These are phyloP conservation scores for Hypoxylon sp. DNA, from an alignment of 2,329 filamentous ascomycete genomes.

Conservation along the genomic window DNA sequence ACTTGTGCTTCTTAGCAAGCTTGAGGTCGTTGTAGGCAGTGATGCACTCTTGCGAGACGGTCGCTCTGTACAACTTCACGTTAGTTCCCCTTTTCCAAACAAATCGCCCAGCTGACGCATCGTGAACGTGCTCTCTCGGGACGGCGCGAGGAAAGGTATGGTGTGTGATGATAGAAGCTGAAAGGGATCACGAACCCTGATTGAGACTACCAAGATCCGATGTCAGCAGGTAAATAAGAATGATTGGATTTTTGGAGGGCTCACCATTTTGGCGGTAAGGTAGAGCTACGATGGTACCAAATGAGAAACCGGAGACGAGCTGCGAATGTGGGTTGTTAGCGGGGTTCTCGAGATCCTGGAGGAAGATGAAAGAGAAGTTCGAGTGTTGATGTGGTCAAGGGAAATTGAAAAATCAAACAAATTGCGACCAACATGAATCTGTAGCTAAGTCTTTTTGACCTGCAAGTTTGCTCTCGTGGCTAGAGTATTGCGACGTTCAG, in stretches of 20 bases:
- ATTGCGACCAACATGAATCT: constrained; percentile 32
- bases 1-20: constrained; percentile 83
- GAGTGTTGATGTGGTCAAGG: too few relatives aligned
- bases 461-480: constrained; percentile 15
- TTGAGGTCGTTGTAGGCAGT: constrained; percentile 81
- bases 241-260: constrained; percentile 20
- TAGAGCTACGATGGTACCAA: constrained; percentile 34
- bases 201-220: constrained; percentile 63
- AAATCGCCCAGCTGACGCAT: too few relatives aligned
- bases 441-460: constrained; percentile 13
- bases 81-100: constrained; percentile 23
- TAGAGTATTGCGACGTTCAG: constrained; percentile 25
- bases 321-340: constrained; percentile 43
- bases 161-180: constrained; percentile 11
- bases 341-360: constrained; percentile 30
- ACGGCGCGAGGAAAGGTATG: constrained; percentile 23
- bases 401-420: too few relatives aligned
- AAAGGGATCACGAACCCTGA: constrained; percentile 65
- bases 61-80: constrained; percentile 63
- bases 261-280: constrained; percentile 45
- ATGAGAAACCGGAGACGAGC: constrained; percentile 39
- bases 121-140: too few relatives aligned
- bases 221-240: constrained; percentile 30
- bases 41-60: constrained; percentile 76
- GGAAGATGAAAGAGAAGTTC: constrained; percentile 4